Conservation (phyloP, 371 early-diverging fungal species). For the Circinella umbellata region DNA sequence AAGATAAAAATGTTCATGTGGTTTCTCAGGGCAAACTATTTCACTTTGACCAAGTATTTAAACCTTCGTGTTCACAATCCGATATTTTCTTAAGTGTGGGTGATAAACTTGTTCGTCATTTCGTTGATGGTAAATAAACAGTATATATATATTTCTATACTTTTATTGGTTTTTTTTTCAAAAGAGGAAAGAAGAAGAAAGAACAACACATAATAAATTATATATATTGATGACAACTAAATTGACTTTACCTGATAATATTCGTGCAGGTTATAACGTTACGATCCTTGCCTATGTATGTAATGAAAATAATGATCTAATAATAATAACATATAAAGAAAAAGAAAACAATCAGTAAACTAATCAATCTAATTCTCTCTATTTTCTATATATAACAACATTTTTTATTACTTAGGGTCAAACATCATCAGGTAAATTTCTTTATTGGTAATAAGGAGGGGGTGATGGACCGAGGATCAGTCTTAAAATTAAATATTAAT, state of each 20-base stretch:
- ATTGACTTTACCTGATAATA: not conserved
- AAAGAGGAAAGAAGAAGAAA: not conserved
- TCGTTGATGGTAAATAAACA: slow-evolving; percentile 42
- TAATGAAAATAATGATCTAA: not conserved
- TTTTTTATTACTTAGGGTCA: slow-evolving; percentile 60
- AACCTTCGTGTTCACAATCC: slow-evolving; percentile 16
- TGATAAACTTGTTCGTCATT: slow-evolving; percentile 44
- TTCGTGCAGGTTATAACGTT: slow-evolving; percentile 82
- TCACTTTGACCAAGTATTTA: slow-evolving; percentile 28
- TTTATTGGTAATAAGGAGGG: not conserved
- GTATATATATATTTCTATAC: too few relatives aligned
- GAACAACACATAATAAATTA: too few relatives aligned
- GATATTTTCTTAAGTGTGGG: slow-evolving; percentile 43
- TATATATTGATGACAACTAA: not conserved
- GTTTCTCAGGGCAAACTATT: slow-evolving; percentile 33
- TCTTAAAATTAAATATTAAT: not conserved
- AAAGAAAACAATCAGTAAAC: too few relatives aligned
- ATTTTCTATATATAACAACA: not conserved
- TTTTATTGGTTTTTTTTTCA: not conserved
- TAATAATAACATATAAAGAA: not conserved
- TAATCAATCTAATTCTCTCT: too few relatives aligned
- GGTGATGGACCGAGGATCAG: too few relatives aligned
- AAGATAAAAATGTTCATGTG: slow-evolving; percentile 44
- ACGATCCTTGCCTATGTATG: slow-evolving; percentile 95
- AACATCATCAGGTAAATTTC: slow-evolving; percentile 85